Conservation (phyloP, 1,284 basidiomycete genomes). For the Papiliotrema laurentii region DNA sequence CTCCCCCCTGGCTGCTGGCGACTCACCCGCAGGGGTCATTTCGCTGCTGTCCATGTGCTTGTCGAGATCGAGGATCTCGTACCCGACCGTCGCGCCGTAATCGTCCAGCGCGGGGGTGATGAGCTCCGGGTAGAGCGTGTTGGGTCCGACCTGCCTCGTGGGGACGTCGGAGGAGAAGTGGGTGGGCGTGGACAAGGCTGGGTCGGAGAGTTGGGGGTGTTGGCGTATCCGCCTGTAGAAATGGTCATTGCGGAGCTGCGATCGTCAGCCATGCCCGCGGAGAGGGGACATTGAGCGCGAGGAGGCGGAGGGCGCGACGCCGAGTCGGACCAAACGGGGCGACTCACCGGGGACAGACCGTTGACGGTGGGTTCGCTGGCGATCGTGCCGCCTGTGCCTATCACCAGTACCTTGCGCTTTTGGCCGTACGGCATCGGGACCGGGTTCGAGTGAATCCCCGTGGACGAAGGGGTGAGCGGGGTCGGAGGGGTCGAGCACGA, state of each 20-base stretch:
- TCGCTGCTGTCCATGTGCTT: constrained; percentile 43
- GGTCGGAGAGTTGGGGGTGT: constrained; percentile 37
- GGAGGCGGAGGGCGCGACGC: neutral
- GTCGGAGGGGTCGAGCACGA: neutral
- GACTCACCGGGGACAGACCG: constrained; percentile 35
- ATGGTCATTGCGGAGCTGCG: constrained; percentile 33
- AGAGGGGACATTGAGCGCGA: neutral
- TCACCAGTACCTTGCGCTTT: constrained; percentile 24
- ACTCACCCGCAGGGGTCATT: constrained; percentile 43
- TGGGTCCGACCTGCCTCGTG: constrained; percentile 17
- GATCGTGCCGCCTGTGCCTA: constrained; percentile 45
- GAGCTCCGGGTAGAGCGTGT: constrained; percentile 34
- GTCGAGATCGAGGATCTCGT: constrained; percentile 44
- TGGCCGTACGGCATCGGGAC: too few relatives aligned
- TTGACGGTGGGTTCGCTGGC: constrained; percentile 36
- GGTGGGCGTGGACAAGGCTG: constrained; percentile 4
- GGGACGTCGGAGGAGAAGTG: constrained; percentile 22
- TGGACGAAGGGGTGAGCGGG: neutral
- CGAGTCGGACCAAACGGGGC: neutral
- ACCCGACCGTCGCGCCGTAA: constrained; percentile 27
- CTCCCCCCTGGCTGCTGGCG: too few relatives aligned
- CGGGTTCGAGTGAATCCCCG: neutral
- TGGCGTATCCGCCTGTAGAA: constrained; percentile 44
- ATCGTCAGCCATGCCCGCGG: neutral
- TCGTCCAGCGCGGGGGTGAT: constrained; percentile 39